Evolutionary conservation across 2,329 filamentous ascomycete genomes (phyloP), one percentile per base, ranked within the genome.

Genomic region (Aspergillus jensenii): DNA sequence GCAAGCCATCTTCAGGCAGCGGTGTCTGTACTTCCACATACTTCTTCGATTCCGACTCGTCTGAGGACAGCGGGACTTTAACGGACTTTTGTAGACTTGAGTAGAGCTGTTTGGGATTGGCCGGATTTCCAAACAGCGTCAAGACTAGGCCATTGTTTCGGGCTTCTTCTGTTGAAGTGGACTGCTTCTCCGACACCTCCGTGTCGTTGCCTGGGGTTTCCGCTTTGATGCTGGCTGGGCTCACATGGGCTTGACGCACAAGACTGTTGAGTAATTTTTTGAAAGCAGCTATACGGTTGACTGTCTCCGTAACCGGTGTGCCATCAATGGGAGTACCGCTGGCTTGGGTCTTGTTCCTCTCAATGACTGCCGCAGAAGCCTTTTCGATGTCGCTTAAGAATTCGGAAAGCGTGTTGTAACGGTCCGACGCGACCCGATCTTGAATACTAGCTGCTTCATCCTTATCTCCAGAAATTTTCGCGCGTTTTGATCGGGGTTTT

Each of bases 101-200:
- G 72, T 95, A 97, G 4, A 97, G 79, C 59, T 93, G 90, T 65
- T 87, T 88, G 37, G 90, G 83, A 46, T 87, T 86, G 2, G 88
- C 86, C 41, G 89, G 89, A 64, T 87, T 89, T 55, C 90, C 91
- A 64, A 87, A 88, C 1, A 96, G 79, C 1, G 90, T 93, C 58
- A 97, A 79, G 6, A 93, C 87, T 15, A 86, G 78, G 61, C 79
- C 82, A 55, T 83, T 74, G 63, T 83, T 72, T 63, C 79, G 69
- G 48, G 75, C 74, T 41, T 76, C 78, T 50, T 78, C 75, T n/a
- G 66, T 65, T 17, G 63, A 59, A 15, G 71, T 62, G 11, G 77
- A 74, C 9, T 75, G 66, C 37, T 74, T 70, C 12, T 68, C 66
- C 37, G 74, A 67, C n/a, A 67, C 68, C 39, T 75, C 74, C 21